These are phyloP conservation scores for Cutaneotrichosporon arboriforme DNA, from an alignment of 1,284 basidiomycete species.

Conservation along the genomic window DNA sequence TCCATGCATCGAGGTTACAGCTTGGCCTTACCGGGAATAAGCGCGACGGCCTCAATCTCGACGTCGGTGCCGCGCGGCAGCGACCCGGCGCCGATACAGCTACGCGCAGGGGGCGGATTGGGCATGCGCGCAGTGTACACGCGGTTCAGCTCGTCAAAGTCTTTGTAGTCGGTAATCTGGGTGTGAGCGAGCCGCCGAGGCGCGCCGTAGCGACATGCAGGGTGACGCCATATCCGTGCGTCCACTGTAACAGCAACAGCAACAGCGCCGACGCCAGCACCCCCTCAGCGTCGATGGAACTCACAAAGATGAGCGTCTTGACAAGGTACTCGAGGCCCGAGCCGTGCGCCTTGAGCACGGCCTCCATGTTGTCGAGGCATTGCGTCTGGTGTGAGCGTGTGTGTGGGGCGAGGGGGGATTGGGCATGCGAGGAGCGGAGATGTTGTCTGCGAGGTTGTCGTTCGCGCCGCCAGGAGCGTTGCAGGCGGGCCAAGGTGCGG, in stretches of 20 bases:
- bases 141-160: constrained; percentile 28
- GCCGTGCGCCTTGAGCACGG: constrained; percentile 59
- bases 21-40: constrained; percentile 21
- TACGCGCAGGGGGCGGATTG: constrained; percentile 56
- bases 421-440: too few relatives aligned
- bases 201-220: not conserved
- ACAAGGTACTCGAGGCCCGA: constrained; percentile 57
- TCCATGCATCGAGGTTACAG: too few relatives aligned
- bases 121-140: constrained; percentile 27
- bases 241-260: too few relatives aligned
- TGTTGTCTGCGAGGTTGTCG: too few relatives aligned
- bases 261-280: too few relatives aligned
- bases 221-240: too few relatives aligned
- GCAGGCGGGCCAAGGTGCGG: too few relatives aligned
- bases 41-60: constrained; percentile 61
- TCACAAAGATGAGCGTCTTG: constrained; percentile 60
- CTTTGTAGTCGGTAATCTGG: constrained; percentile 33
- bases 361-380: constrained; percentile 57
- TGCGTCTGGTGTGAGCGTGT: constrained; percentile 47
- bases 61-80: constrained; percentile 57
- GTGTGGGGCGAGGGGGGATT: too few relatives aligned
- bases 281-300: too few relatives aligned
- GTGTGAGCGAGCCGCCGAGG: not conserved
- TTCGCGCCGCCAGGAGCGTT: too few relatives aligned
- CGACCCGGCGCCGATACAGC: constrained; percentile 58